Conservation (phyloP, 2,329 filamentous ascomycete species). For the Acarospora socialis region DNA sequence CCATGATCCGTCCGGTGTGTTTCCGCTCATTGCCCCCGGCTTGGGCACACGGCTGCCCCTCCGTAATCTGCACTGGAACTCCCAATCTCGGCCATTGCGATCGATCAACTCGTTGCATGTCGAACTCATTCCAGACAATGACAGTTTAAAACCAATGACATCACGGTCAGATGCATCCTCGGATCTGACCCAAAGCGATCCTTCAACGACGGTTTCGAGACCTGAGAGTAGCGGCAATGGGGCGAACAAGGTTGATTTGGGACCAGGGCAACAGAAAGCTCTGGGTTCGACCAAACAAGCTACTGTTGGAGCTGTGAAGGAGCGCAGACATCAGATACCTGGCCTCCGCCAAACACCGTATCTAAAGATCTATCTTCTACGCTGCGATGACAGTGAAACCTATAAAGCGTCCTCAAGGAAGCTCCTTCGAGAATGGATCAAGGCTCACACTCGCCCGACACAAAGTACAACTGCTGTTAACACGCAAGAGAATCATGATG, state of each 20-base stretch:
- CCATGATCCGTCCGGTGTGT: slow-evolving; percentile 82
- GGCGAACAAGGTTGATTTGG: background rate
- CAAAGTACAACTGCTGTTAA: slow-evolving; percentile 33
- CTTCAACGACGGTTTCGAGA: slow-evolving; percentile 13
- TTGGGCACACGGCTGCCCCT: slow-evolving; percentile 69
- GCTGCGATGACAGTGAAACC: slow-evolving; percentile 89
- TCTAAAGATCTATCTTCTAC: slow-evolving; percentile 73
- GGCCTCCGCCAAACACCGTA: slow-evolving; percentile 87
- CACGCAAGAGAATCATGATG: slow-evolving; percentile 83
- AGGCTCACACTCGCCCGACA: slow-evolving; percentile 51
- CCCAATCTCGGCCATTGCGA: slow-evolving; percentile 73
- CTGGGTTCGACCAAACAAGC: slow-evolving; percentile 26
- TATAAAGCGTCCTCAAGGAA: slow-evolving; percentile 73
- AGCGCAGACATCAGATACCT: slow-evolving; percentile 83
- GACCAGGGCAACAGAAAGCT: slow-evolving; percentile 23
- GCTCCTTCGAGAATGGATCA: slow-evolving; percentile 82
- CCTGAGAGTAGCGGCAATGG: slow-evolving; percentile 22
- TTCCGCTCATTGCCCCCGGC: slow-evolving; percentile 64
- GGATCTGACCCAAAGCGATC: slow-evolving; percentile 19
- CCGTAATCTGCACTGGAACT: slow-evolving; percentile 93
- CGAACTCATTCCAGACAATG: slow-evolving; percentile 59
- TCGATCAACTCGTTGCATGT: slow-evolving; percentile 90
- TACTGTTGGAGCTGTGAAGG: too few species aligned
- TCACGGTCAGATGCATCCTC: slow-evolving; percentile 21
- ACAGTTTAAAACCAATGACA: slow-evolving; percentile 23